Evolutionary conservation across 768 basidiomycete genomes (phyloP).

Genomic region (Mycena epipterygia): DNA sequence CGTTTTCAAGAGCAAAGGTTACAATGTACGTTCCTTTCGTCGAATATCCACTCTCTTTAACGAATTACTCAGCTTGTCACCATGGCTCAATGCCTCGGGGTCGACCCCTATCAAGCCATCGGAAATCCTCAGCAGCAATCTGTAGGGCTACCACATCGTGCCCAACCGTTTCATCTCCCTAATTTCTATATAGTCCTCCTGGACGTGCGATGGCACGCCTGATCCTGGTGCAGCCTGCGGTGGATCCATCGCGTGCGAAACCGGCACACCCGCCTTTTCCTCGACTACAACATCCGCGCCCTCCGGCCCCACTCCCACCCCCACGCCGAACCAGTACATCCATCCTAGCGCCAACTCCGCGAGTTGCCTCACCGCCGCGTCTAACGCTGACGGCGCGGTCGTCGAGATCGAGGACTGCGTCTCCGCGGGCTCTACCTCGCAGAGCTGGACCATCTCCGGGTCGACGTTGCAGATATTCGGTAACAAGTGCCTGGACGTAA

Average conservation of each 20-base stretch:
- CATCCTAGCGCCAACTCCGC: constrained; percentile 15
- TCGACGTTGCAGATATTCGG: no score
- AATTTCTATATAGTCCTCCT: constrained; percentile 1
- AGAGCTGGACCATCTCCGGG: no score
- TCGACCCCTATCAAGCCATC: constrained; percentile 48
- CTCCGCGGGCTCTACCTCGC: constrained; percentile 37
- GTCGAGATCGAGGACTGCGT: constrained; percentile 36
- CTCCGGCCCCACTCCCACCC: not conserved
- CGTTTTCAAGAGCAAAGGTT: constrained; percentile 37
- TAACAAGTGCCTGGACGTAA: no score
- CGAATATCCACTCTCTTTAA: not conserved
- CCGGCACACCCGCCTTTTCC: constrained; percentile 25
- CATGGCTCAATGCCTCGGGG: constrained; percentile 55
- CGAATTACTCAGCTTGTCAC: constrained; percentile 48
- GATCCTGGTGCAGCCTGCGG: constrained; percentile 25
- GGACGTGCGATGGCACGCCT: constrained; percentile 23
- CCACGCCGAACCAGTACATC: constrained; percentile 15
- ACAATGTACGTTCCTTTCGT: constrained; percentile 33
- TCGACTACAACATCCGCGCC: constrained; percentile 20
- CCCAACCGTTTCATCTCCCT: not conserved
- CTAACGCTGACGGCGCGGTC: constrained; percentile 41
- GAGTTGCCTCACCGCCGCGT: constrained; percentile 39
- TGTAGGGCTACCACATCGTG: not conserved
- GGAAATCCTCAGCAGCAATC: constrained; percentile 33
- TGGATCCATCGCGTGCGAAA: constrained; percentile 31